phyloP scores from a whole-genome alignment of 129 eudicot genomes.

The Scalesia atractyloides region DNA sequence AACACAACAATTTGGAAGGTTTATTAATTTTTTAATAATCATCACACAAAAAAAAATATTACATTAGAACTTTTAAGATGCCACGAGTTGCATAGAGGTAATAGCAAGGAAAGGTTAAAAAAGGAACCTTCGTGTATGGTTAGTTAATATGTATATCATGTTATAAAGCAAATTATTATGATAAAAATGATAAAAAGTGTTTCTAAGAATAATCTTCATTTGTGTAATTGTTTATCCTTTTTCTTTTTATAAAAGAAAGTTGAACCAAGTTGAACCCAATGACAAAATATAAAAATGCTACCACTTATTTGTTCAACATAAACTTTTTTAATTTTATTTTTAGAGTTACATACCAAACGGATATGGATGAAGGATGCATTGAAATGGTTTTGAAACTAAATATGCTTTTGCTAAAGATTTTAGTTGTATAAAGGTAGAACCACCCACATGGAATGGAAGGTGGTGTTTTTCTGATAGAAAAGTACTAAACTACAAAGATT shows the following conservation, averaged over 20 bases:
- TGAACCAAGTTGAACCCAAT: neutral
- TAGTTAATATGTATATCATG: no score
- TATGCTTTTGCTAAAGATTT: neutral
- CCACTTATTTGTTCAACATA: neutral
- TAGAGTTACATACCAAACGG: neutral
- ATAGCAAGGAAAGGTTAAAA: no score
- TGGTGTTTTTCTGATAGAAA: neutral
- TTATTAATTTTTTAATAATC: no score
- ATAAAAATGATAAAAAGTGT: neutral
- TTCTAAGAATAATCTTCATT: neutral
- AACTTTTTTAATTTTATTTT: neutral
- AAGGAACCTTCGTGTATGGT: no score
- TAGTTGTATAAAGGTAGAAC: neutral
- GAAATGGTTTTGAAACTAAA: neutral
- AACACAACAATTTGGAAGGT: neutral
- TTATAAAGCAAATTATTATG: neutral
- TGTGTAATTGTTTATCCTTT: neutral
- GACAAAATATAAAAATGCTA: neutral
- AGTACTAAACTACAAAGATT: neutral
- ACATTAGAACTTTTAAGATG: no score
- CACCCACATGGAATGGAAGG: neutral
- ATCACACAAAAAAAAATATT: no score
- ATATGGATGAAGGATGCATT: constrained; percentile 2
- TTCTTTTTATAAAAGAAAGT: neutral
- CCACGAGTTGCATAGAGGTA: no score